These are phyloP conservation scores for Colletotrichum euphorbiae DNA, from an alignment of 2,329 filamentous ascomycete genomes.

Conservation along the genomic window DNA sequence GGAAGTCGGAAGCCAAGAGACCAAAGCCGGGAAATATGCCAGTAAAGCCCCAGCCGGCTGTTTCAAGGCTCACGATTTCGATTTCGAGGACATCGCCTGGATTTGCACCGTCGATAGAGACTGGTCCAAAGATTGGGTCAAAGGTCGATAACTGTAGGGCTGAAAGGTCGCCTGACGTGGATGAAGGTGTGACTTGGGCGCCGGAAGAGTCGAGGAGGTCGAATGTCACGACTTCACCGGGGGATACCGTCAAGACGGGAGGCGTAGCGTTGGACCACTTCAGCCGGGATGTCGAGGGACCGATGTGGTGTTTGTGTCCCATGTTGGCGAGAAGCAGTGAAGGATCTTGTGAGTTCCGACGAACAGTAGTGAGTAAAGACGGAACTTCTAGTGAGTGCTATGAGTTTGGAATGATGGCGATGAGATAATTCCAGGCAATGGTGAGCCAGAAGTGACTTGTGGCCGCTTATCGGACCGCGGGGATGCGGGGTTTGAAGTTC, in stretches of 20 bases:
- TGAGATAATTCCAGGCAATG: not conserved
- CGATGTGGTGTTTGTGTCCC: slow-evolving; percentile 42
- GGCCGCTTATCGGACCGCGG: not conserved
- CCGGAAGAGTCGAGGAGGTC: slow-evolving; percentile 62
- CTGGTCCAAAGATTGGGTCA: slow-evolving; percentile 64
- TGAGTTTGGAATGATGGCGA: not conserved
- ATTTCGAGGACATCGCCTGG: slow-evolving; percentile 65
- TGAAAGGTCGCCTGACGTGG: slow-evolving; percentile 52
- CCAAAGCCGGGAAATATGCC: slow-evolving; percentile 64
- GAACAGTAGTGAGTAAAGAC: not conserved
- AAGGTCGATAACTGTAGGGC: slow-evolving; percentile 55
- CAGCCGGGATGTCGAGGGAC: slow-evolving; percentile 51
- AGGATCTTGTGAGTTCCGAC: too few species aligned
- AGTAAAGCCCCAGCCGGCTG: slow-evolving; percentile 64
- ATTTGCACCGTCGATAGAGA: slow-evolving; percentile 60
- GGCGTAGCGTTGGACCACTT: slow-evolving; percentile 61
- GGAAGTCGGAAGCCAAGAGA: slow-evolving; percentile 61
- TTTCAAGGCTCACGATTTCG: slow-evolving; percentile 59
- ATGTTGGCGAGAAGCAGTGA: not conserved
- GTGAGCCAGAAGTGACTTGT: too few species aligned
- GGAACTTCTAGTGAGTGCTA: not conserved
- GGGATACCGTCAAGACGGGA: slow-evolving; percentile 59
- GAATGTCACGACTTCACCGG: slow-evolving; percentile 60
- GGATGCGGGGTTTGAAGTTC: not conserved
- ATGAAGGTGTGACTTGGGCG: slow-evolving; percentile 59